These are phyloP conservation scores for Trichosporon inkin DNA, from an alignment of 1,284 basidiomycete species.

Conservation along the genomic window DNA sequence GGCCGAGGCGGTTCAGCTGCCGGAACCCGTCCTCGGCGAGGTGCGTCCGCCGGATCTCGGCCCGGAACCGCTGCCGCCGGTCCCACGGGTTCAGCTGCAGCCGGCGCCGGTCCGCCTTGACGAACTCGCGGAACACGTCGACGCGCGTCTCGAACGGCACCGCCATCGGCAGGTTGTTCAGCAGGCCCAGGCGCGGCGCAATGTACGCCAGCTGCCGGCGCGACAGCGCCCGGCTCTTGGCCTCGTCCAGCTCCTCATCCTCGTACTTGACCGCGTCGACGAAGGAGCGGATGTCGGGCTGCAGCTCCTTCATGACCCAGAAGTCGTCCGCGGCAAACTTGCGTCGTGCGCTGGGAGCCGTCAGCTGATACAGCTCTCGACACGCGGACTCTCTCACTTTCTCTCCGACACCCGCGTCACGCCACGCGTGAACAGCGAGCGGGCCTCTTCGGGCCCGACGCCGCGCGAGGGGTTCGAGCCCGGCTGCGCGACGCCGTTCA, in stretches of 20 bases:
- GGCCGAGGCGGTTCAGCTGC: slow-evolving; percentile 61
- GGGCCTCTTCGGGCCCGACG: slow-evolving; percentile 59
- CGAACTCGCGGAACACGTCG: slow-evolving; percentile 79
- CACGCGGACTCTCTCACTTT: slow-evolving; percentile 60
- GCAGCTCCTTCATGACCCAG: slow-evolving; percentile 68
- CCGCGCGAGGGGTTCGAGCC: slow-evolving; percentile 58
- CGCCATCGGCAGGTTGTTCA: slow-evolving; percentile 95
- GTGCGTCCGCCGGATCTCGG: slow-evolving; percentile 66
- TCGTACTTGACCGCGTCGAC: slow-evolving; percentile 80
- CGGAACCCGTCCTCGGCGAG: slow-evolving; percentile 84
- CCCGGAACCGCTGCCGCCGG: slow-evolving; percentile 28
- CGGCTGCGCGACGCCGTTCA: slow-evolving; percentile 52
- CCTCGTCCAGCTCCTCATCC: slow-evolving; percentile 48
- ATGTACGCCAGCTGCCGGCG: slow-evolving; percentile 67
- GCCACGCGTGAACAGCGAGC: slow-evolving; percentile 69
- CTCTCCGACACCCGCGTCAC: slow-evolving; percentile 74
- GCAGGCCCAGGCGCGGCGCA: slow-evolving; percentile 79
- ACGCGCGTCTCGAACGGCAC: slow-evolving; percentile 90
- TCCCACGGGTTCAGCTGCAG: slow-evolving; percentile 33
- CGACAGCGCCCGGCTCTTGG: slow-evolving; percentile 14
- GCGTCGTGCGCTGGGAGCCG: slow-evolving; percentile 66
- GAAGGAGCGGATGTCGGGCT: slow-evolving; percentile 76
- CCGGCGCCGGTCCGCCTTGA: slow-evolving; percentile 51
- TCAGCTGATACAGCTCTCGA: slow-evolving; percentile 11
- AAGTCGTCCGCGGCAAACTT: slow-evolving; percentile 75